Base-by-base conservation (phyloP, 2,329 filamentous ascomycete species). In the Ascochyta clinopodiicola region DNA sequence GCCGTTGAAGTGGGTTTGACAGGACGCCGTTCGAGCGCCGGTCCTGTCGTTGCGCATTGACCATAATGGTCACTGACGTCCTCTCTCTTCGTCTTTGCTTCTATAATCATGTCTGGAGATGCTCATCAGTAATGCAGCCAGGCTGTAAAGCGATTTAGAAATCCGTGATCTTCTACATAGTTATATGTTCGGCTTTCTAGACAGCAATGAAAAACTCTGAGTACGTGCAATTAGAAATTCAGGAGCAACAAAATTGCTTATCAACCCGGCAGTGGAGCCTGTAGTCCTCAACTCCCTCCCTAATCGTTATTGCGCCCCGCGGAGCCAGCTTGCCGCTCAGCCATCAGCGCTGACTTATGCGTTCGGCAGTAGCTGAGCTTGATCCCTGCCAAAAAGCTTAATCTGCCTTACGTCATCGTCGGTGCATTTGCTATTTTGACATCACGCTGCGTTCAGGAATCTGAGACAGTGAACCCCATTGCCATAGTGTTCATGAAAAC, bases 161-260 rank as follows among this genome's bases (percentile, higher is more conserved):
- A 15, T 4, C 10, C 12, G 10, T 13, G 15, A 12, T 31, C 29
- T 31, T 13, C 12, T 31, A 15, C 2, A 6, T 15, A 31, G 9
- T 31, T 13, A 10, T 31, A 15, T 4, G 29, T 12, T 31, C 12
- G 17, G 17, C 17, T 17, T 17, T 17, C 17, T 17, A 17, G 17
- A 17, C 17, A 17, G 17, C 17, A 17, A 17, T 17, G 29, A 13
- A 4, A 31, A 13, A 13, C 10, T 31, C 29, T 31, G 29, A 13
- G 10, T 31, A 12, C 29, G 4, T 15, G 17, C 17, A 17, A 17
- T 15, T 12, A 5, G 12, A 13, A 31, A 31, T 31, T 12, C 45
- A 50, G 36, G 36, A 45, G 40, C 35, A 31, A 42, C 13, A 24
- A 51, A 42, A 46, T 51, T 56, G 46, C 46, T 40, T 31, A 51